These are phyloP conservation scores for Dictyostelium citrinum DNA, from an alignment of 78 protist species.

Conservation along the genomic window DNA sequence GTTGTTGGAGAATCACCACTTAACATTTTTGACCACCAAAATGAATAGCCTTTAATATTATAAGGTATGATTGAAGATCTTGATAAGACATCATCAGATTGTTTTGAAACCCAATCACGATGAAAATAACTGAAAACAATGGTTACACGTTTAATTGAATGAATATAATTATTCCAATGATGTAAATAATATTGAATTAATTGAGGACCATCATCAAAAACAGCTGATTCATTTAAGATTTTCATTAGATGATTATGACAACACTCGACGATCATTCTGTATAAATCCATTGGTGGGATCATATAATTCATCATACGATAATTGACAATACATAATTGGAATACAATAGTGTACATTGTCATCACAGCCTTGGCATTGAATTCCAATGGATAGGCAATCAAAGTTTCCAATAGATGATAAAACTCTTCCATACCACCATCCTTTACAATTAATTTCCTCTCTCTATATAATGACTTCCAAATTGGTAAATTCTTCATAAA, in stretches of 20 bases:
- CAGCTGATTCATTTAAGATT: not conserved
- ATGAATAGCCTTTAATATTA: not conserved
- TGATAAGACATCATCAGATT: slow-evolving; percentile 12
- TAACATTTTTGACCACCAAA: slow-evolving; percentile 63
- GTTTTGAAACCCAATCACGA: slow-evolving; percentile 65
- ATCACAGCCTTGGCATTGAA: slow-evolving; percentile 63
- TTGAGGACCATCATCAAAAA: slow-evolving; percentile 3
- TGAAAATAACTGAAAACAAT: slow-evolving; percentile 61
- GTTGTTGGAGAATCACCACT: not conserved
- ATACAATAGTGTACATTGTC: slow-evolving; percentile 66
- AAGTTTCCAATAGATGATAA: slow-evolving; percentile 32
- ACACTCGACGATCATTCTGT: slow-evolving; percentile 58
- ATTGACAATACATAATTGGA: slow-evolving; percentile 59
- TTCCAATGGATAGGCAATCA: slow-evolving; percentile 65
- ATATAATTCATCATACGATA: not conserved
- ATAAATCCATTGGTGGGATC: slow-evolving; percentile 45
- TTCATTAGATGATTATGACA: slow-evolving; percentile 48
- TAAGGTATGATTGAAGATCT: not conserved
- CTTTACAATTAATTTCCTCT: slow-evolving; percentile 18
- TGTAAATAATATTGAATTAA: slow-evolving; percentile 21
- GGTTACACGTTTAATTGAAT: slow-evolving; percentile 43
- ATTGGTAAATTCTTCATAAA: not conserved
- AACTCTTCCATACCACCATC: slow-evolving; percentile 71
- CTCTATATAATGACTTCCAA: slow-evolving; percentile 48
- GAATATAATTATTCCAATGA: slow-evolving; percentile 46